phyloP scores from a whole-genome alignment of 2,329 filamentous ascomycete genomes.

The Trichoderma atroviride region DNA sequence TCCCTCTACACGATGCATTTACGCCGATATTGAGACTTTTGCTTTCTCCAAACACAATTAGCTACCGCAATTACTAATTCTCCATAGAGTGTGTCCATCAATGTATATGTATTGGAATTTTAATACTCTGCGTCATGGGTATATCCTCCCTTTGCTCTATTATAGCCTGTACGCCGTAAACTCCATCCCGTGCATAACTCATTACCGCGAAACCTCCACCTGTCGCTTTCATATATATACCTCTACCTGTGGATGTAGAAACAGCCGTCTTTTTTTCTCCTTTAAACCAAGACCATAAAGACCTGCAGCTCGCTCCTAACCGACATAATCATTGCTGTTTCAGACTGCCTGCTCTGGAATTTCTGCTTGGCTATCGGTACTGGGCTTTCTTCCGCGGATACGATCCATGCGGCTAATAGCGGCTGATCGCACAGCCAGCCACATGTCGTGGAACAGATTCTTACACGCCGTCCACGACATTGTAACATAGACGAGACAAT shows the following conservation, averaged over 20 bases:
- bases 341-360: neutral
- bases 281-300: neutral
- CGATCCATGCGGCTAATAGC: neutral
- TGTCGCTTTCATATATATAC: neutral
- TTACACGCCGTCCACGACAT: conserved; percentile 64
- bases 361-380: neutral
- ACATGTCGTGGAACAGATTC: conserved; percentile 28
- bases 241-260: neutral
- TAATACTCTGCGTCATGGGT: neutral
- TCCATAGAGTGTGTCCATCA: neutral
- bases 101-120: neutral
- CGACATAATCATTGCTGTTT: neutral
- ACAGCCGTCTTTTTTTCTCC: neutral
- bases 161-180: neutral
- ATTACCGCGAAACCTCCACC: neutral
- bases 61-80: no score
- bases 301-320: neutral
- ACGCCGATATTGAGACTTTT: no score
- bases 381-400: neutral
- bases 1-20: neutral
- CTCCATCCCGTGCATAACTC: neutral
- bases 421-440: neutral
- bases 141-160: conserved; percentile 13
- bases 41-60: no score
- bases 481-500: conserved; percentile 68